phyloP scores from a whole-genome alignment of 2,329 filamentous ascomycete genomes.

The Fusarium sp. region DNA sequence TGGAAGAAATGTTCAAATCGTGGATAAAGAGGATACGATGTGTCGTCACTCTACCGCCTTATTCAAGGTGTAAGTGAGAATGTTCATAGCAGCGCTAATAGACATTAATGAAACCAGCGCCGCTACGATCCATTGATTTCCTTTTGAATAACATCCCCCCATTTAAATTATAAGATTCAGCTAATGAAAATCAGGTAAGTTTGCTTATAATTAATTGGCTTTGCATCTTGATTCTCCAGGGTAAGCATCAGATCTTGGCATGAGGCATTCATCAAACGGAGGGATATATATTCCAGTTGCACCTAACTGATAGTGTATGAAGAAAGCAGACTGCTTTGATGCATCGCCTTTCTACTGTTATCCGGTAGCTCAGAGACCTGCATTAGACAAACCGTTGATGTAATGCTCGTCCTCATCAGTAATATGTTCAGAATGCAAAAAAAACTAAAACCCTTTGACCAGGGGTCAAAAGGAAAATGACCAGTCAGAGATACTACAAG shows the following conservation, averaged over 20 bases:
- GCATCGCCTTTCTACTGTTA: neutral
- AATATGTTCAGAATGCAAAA: neutral
- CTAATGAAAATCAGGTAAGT: neutral
- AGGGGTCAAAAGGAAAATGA: neutral
- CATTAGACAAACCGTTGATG: neutral
- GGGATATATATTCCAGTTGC: no score
- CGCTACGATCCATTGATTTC: no score
- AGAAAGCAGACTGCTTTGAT: neutral
- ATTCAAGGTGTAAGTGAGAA: neutral
- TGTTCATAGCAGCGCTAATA: no score
- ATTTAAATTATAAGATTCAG: neutral
- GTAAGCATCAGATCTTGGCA: neutral
- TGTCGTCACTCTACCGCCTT: neutral
- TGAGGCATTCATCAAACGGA: neutral
- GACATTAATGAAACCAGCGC: neutral
- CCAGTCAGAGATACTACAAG: neutral
- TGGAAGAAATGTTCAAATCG: neutral
- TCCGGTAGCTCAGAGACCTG: neutral
- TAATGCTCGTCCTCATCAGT: neutral
- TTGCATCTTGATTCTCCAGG: neutral
- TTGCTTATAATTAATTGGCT: no score
- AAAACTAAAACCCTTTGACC: no score
- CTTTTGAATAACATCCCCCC: rapidly evolving
- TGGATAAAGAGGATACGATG: neutral
- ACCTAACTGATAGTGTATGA: no score